These are phyloP conservation scores for Chlorella vulgaris DNA, from an alignment of 139 green algal genomes.

Conservation along the genomic window DNA sequence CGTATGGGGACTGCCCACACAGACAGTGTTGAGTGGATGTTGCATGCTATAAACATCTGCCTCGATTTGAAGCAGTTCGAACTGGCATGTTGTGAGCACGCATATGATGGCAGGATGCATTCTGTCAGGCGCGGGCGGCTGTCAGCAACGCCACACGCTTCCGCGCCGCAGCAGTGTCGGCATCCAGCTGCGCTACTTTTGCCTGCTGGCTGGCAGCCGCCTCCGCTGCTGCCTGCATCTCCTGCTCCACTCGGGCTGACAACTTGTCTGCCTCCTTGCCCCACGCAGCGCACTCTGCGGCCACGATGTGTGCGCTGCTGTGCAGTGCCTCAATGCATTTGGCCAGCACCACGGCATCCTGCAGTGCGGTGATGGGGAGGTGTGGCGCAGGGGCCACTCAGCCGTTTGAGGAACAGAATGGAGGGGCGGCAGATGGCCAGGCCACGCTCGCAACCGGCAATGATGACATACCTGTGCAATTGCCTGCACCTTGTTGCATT, in stretches of 20 bases:
- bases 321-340: not conserved
- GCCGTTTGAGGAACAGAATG: not conserved
- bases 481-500: not conserved
- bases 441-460: not conserved
- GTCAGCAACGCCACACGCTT: not conserved
- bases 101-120: too few species aligned
- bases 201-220: not conserved
- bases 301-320: not conserved
- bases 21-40: too few species aligned
- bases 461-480: not conserved
- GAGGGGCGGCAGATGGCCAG: not conserved
- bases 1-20: too few species aligned
- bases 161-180: not conserved
- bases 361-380: not conserved
- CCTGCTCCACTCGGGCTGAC: not conserved
- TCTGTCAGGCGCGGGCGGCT: not conserved
- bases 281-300: not conserved
- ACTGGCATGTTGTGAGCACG: too few species aligned
- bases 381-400: too few species aligned
- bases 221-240: not conserved
- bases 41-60: too few species aligned
- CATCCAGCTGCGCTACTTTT: not conserved
- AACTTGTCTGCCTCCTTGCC: constrained; percentile 1
- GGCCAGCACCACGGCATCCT: constrained; percentile 4
- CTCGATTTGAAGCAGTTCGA: too few species aligned